Evolutionary conservation across 768 basidiomycete genomes (phyloP), one percentile per base, ranked within the genome.

Genomic region (Sporobolomyces phaffii): DNA sequence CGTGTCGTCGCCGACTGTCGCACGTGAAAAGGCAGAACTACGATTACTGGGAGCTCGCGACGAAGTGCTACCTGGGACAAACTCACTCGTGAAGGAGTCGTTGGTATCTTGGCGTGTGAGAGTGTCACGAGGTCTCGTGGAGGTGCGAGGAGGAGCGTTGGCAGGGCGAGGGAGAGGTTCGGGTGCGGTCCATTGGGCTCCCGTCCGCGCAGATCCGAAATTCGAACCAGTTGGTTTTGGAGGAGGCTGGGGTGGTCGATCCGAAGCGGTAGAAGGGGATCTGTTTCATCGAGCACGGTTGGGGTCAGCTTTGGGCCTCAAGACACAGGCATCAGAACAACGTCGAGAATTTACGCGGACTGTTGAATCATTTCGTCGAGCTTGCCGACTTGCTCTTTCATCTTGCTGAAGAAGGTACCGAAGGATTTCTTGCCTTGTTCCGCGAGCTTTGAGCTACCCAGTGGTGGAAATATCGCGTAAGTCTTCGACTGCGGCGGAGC

Each of bases 351-450:
- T 26, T 6, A 68, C 66, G 61, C 66, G 0, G 66, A 62, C 18
- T 59, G 57, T 15, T 45, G 26, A 22, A 66, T 49, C 31, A 49
- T 47, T 9, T 65, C 64, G 58, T 70, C 65, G 14, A 70, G 24
- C 40, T 49, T 59, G n/a, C 36, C 60, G 7, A 70, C 40, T 47
- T 62, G 61, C 24, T 66, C 64, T 52, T 70, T 70, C 40, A 51
- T 62, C 29, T 47, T 63, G 45, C 11, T 56, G 40, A 66, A 24
- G 52, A 70, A 63, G 18, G n/a, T 54, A 3, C 61, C 61, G 24
- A 70, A 63, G 9, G 40, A 49, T 47, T 54, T 63, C 52, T 60
- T 66, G n/a, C 69, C 69, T 43, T 62, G 61, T 28, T 70, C 64
- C 0, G 69, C 69, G 18, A 70, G 31, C 48, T 66, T 70, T n/a